phyloP scores from a whole-genome alignment of 768 basidiomycete genomes.

The Tylopilus sp. region DNA sequence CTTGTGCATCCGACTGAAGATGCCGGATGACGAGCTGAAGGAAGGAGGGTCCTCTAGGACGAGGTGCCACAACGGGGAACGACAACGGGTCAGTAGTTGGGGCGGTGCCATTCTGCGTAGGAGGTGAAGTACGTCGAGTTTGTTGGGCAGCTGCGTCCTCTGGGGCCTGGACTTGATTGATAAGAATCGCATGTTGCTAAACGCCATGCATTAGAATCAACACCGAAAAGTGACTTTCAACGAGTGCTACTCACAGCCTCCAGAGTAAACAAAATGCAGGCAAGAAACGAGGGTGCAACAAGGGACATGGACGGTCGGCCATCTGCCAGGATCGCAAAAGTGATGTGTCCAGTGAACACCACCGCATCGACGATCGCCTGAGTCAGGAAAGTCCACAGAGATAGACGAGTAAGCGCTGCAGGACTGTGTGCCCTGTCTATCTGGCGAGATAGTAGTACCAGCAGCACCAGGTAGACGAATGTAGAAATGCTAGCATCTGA shows the following conservation, averaged over 20 bases:
- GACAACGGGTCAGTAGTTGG: slow-evolving; percentile 9
- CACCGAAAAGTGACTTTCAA: neutral
- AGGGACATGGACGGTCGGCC: slow-evolving; percentile 78
- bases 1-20: slow-evolving; percentile 62
- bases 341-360: slow-evolving; percentile 85
- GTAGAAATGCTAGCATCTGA: slow-evolving; percentile 73
- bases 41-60: slow-evolving; percentile 26
- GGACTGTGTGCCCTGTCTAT: slow-evolving; percentile 74
- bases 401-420: slow-evolving; percentile 72
- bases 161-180: slow-evolving; percentile 81
- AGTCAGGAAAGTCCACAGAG: slow-evolving; percentile 77
- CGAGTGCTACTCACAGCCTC: slow-evolving; percentile 62
- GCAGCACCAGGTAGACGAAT: slow-evolving; percentile 60
- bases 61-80: slow-evolving; percentile 19
- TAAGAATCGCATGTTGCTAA: slow-evolving; percentile 80
- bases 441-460: slow-evolving; percentile 72
- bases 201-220: neutral
- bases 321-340: slow-evolving; percentile 82
- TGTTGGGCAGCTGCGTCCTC: slow-evolving; percentile 49
- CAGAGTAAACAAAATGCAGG: slow-evolving; percentile 74
- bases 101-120: slow-evolving; percentile 2
- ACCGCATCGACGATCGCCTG: slow-evolving; percentile 80
- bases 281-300: slow-evolving; percentile 80
- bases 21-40: slow-evolving; percentile 54
- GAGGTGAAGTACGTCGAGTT: slow-evolving; percentile 14